Evolutionary conservation across 768 basidiomycete genomes (phyloP), one percentile per base, ranked within the genome.

Genomic region (Pilatotrama ljubarskyi): DNA sequence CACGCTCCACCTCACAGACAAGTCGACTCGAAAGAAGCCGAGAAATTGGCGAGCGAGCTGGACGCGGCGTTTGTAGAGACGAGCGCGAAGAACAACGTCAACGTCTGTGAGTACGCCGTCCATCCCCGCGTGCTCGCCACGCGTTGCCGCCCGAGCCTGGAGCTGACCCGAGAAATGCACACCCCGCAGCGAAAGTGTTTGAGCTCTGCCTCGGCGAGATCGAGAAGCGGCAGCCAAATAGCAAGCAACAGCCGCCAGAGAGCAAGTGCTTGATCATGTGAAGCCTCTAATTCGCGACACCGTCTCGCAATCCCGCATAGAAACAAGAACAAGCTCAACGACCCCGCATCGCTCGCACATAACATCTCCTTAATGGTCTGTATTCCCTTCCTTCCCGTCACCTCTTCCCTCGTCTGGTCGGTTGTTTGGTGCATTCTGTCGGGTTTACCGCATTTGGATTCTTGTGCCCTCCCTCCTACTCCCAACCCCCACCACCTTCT

Each of bases 51-150:
- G 10, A 80, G 82, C 65, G 78, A 78, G 59, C 84, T 87, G 66
- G 82, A 85, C 40, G 87, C 91, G 8, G 89, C 88, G 3, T 95
- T 87, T 78, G 80, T 95, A 42, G 95, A 96, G 75, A 91, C 91
- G 14, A 93, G 91, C 68, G 93, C 95, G 36, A 91, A 91, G 81
- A 80, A 84, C 58, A 91, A 93, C 66, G 73, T 84, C 73, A 95
- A 96, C 74, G 88, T 97, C 66, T 85, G 94, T 94, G 67, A 74
- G 94, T 88, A 42, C 26, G 50, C 47, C 41, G 38, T 59, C 52
- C 38, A n/a, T 29, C 47, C 22, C 41, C 24, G 32, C 50, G 20
- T n/a, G n/a, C n/a, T n/a, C n/a, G n/a, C n/a, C 43, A n/a, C 17
- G 35, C n/a, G 25, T 20, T 55, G 43, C 37, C 42, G 22, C 52